A percentile compares a stretch with the other conserved stretches of the same genome.
Evolutionary conservation across 2,329 filamentous ascomycete species (phyloP).

Genomic region (Clonostachys rhizophaga): DNA sequence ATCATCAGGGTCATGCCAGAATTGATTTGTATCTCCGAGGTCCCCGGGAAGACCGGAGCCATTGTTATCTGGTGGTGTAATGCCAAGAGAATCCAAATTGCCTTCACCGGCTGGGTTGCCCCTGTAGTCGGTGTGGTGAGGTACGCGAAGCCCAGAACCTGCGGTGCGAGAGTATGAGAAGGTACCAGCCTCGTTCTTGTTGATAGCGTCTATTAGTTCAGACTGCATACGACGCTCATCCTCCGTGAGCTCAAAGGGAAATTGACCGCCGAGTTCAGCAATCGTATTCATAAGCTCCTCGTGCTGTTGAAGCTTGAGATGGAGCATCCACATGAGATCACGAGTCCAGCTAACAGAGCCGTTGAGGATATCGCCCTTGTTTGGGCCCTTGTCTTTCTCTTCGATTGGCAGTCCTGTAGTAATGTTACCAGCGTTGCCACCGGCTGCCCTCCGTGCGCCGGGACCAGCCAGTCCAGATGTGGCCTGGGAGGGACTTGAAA

Average conservation of each 20-base stretch:
- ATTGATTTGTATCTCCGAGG: conserved; percentile 45
- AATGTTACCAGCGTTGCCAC: conserved; percentile 70
- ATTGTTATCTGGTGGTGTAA: conserved; percentile 33
- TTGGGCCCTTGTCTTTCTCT: conserved; percentile 97
- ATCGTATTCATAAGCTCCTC: conserved; percentile 79
- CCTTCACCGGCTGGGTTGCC: conserved; percentile 50
- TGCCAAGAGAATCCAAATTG: conserved; percentile 26
- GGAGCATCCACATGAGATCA: conserved; percentile 95
- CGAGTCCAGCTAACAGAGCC: conserved; percentile 95
- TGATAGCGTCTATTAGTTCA: conserved; percentile 81
- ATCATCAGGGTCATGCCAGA: conserved; percentile 67
- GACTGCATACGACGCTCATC: conserved; percentile 95
- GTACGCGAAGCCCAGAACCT: conserved; percentile 84
- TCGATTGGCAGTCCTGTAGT: conserved; percentile 90
- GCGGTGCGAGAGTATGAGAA: conserved; percentile 81
- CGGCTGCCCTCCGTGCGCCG: conserved; percentile 73
- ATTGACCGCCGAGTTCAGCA: conserved; percentile 64
- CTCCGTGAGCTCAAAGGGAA: conserved; percentile 80
- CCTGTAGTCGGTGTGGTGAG: conserved; percentile 86
- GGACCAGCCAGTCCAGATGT: conserved; percentile 86
- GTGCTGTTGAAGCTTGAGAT: conserved; percentile 85
- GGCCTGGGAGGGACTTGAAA: conserved; percentile 66
- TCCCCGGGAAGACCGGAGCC: conserved; percentile 33
- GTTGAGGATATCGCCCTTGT: conserved; percentile 98
- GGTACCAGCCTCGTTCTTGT: conserved; percentile 70